phyloP scores from a whole-genome alignment of 495 filamentous ascomycete species.

The Xylona heveae region DNA sequence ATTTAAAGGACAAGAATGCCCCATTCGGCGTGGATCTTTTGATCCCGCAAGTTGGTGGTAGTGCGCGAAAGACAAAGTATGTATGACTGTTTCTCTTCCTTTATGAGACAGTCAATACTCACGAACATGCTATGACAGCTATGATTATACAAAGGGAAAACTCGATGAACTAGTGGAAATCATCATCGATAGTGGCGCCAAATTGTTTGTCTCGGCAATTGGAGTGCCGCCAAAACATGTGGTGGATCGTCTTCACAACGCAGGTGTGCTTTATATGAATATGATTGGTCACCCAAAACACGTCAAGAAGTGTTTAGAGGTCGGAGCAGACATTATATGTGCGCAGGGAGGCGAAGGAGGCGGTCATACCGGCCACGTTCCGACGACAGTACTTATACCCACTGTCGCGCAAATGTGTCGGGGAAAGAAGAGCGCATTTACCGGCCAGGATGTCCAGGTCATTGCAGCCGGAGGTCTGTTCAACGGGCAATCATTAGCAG shows the following conservation, averaged over 20 bases:
- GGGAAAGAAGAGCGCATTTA: conserved; percentile 69
- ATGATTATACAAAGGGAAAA: conserved; percentile 99
- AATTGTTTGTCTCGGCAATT: conserved; percentile 90
- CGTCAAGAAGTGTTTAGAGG: conserved; percentile 76
- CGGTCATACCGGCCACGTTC: conserved; percentile 80
- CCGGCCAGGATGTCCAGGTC: conserved; percentile 68
- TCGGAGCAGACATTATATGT: conserved; percentile 80
- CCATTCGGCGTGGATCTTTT: conserved; percentile 94
- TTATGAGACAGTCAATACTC: no score
- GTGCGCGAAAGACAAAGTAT: conserved; percentile 86
- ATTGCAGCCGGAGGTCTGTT: conserved; percentile 86
- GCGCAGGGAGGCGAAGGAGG: conserved; percentile 85
- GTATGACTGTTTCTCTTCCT: no score
- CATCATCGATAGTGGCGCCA: conserved; percentile 75
- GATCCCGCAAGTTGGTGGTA: conserved; percentile 84
- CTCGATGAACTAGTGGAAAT: conserved; percentile 78
- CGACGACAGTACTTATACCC: conserved; percentile 74
- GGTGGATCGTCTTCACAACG: conserved; percentile 71
- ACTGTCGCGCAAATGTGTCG: conserved; percentile 67
- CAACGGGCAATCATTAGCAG: conserved; percentile 80
- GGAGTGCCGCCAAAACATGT: conserved; percentile 78
- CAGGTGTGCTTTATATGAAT: conserved; percentile 94
- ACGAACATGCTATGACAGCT: no score
- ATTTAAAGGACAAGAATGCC: conserved; percentile 81
- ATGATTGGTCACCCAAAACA: conserved; percentile 99